Conservation (phyloP, 1,284 basidiomycete genomes). For the Exobasidium rhododendri region DNA sequence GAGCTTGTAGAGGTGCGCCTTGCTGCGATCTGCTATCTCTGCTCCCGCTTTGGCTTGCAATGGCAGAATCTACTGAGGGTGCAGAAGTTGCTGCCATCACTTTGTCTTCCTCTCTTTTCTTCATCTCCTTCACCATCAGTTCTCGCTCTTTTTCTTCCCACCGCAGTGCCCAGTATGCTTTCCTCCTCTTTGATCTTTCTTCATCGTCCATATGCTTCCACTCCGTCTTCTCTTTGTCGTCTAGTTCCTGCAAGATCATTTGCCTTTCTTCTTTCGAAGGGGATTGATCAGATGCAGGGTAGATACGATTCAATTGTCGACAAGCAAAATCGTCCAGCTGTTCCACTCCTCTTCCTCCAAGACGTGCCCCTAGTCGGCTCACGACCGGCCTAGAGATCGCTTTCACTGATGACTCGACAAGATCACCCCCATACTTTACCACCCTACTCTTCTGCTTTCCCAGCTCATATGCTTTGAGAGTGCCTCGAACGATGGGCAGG, state of each 20-base stretch:
- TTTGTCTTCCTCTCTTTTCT: constrained; percentile 20
- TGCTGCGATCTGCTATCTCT: background rate
- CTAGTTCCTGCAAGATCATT: constrained; percentile 32
- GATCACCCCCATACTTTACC: constrained; percentile 81
- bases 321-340: constrained; percentile 84
- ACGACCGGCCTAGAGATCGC: constrained; percentile 80
- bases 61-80: background rate
- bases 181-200: constrained; percentile 36
- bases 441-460: constrained; percentile 73
- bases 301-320: constrained; percentile 69
- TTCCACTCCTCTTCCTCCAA: constrained; percentile 61
- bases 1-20: constrained; percentile 10
- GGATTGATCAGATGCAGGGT: constrained; percentile 25
- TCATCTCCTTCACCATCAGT: constrained; percentile 35
- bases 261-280: constrained; percentile 38
- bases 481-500: constrained; percentile 65
- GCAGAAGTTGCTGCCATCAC: background rate
- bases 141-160: constrained; percentile 41
- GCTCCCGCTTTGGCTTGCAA: background rate
- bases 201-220: constrained; percentile 39
- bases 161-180: constrained; percentile 34
- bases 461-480: constrained; percentile 70
- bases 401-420: constrained; percentile 80
- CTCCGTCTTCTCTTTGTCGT: constrained; percentile 34
- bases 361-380: constrained; percentile 62